phyloP scores from a whole-genome alignment of 305 asterid genomes.

The Rubia balearica region DNA sequence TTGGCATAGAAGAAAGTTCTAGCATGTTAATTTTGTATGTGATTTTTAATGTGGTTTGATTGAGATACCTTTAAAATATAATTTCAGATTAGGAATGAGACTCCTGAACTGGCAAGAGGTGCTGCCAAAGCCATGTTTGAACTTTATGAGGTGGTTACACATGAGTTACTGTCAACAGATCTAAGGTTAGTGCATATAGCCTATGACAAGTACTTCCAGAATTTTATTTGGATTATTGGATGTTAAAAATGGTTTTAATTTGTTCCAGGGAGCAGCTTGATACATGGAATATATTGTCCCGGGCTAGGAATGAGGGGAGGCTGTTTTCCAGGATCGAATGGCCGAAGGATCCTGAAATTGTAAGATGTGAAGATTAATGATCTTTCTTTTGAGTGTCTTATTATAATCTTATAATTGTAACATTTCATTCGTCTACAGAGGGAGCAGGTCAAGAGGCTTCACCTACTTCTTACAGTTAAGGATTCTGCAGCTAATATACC shows the following conservation, averaged over 20 bases:
- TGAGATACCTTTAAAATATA: neutral
- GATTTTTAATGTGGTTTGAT: neutral
- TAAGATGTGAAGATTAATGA: slow-evolving; percentile 28
- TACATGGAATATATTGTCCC: slow-evolving; percentile 82
- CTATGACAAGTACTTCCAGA: neutral
- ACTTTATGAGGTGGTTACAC: slow-evolving; percentile 87
- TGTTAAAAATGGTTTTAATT: slow-evolving; percentile 4
- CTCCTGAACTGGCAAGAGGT: slow-evolving; percentile 87
- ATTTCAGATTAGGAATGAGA: slow-evolving; percentile 59
- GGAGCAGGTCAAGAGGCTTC: slow-evolving; percentile 95
- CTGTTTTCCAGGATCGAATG: slow-evolving; percentile 89
- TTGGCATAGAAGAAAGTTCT: neutral
- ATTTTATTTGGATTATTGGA: neutral
- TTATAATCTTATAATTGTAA: neutral
- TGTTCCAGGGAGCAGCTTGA: slow-evolving; percentile 85
- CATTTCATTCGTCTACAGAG: slow-evolving; percentile 41
- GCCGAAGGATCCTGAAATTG: slow-evolving; percentile 92
- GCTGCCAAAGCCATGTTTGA: slow-evolving; percentile 88
- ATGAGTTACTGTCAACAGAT: slow-evolving; percentile 75
- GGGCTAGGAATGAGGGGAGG: slow-evolving; percentile 94
- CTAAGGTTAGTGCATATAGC: slow-evolving; percentile 50
- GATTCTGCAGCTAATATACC: slow-evolving; percentile 95
- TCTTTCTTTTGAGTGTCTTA: neutral
- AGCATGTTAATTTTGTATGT: neutral
- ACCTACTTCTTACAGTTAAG: slow-evolving; percentile 92